phyloP scores from a whole-genome alignment of 75 land plant species.

The Pinus albicaulis region DNA sequence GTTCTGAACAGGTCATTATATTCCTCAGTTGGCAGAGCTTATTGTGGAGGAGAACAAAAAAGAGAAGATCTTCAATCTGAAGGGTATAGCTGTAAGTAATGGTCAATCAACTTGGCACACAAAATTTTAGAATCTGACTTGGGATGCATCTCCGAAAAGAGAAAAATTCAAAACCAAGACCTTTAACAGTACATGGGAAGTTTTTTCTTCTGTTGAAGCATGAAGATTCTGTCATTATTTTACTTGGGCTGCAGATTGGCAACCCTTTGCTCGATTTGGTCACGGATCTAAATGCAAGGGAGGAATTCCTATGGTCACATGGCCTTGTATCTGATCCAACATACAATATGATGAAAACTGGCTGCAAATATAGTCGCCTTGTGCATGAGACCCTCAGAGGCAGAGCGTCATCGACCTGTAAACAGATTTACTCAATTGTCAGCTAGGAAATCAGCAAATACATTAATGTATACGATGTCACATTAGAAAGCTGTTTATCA shows the following conservation, averaged over 20 bases:
- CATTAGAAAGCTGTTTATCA: too few species aligned
- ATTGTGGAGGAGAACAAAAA: conserved; percentile 61
- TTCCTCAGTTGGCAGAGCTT: conserved; percentile 92
- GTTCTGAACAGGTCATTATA: conserved; percentile 72
- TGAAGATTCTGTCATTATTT: too few species aligned
- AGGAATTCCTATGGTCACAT: conserved; percentile 31
- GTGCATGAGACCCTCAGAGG: conserved; percentile 4
- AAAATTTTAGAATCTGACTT: background rate
- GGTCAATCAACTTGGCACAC: background rate
- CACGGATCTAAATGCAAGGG: conserved; percentile 24
- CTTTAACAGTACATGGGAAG: too few species aligned
- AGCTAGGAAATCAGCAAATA: too few species aligned
- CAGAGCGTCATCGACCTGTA: conserved; percentile 13
- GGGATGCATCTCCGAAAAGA: too few species aligned
- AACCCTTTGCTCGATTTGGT: conserved; percentile 32
- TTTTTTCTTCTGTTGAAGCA: too few species aligned
- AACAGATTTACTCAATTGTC: conserved; percentile 12
- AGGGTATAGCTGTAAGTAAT: conserved; percentile 76
- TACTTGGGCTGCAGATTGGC: conserved; percentile 21
- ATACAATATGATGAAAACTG: conserved; percentile 12
- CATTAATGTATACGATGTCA: too few species aligned
- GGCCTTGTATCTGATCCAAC: conserved; percentile 31
- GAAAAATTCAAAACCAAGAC: too few species aligned
- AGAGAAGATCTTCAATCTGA: conserved; percentile 57
- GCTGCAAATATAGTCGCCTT: conserved; percentile 18